Base-by-base conservation (phyloP, 495 filamentous ascomycete genomes). In the Talaromyces trachyspermus region DNA sequence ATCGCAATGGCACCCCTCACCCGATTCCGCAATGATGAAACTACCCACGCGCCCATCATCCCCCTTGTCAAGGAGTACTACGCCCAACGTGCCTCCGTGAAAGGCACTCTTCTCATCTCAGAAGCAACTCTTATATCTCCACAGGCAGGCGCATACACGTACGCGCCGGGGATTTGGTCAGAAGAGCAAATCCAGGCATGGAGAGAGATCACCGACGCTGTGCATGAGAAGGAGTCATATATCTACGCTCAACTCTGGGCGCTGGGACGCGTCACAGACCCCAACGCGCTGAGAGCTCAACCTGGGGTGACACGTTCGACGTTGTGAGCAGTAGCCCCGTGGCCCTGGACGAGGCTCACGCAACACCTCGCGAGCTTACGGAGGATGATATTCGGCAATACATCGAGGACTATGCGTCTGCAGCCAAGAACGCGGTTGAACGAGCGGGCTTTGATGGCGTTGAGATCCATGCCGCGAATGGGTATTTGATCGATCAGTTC, bases 401-500 rank as follows among this genome's bases (percentile, higher is more conserved):
- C 15, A 74, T 86, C 22, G 47, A 58, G 0, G 75, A 75, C 50
- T 86, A 82, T 41, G 80, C 70, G 7, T 55, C 69, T 19, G 85
- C 83, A 17, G 80, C 85, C 1, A 63, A 68, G 49, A 80, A 79
- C 46, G 83, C 83, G 3, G 65, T 88, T 9, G 44, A 46, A 11
- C 68, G 63, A 7, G 85, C 84, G 3, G 85, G 85, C 9, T 89
- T 88, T 47, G 85, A 88, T 54, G 84, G 82, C 20, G 83, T 89
- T 3, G 86, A 89, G 65, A 67, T 88, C 45, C 84, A 88, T 56
- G 79, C 67, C 27, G 82, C 83, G 3, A 88, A 89, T 52, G 85
- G 85, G 7, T 88, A 87, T 55, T 61, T 89, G 40, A 65, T 87
- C 41, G 83, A 89, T 55, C 85, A 89, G 62, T 89, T 89, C 60